Evolutionary conservation across 1,139 yeast species (phyloP), one percentile per base, ranked within the genome.

Genomic region (Zygosaccharomyces sapae): DNA sequence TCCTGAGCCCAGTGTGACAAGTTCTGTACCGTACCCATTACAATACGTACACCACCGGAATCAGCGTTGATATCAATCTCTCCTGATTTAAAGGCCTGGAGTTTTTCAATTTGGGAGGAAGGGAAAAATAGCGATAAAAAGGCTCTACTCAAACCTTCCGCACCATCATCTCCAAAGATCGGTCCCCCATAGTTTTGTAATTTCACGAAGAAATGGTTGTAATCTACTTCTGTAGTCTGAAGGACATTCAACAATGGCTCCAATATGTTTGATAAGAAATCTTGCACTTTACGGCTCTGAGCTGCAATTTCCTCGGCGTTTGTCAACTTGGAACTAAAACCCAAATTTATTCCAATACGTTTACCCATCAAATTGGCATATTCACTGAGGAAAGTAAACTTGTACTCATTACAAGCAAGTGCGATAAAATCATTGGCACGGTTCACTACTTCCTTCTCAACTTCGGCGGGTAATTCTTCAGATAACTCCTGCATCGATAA

Each of bases 141-240:
- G 5, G 59, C 57, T 7, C 62, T 59, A 20, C 63, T 65, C 4
- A 64, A 42, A 4, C 65, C 64, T n/a, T 56, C 52, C 3, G 50
- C 39, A 2, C 46, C 51, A 8, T 40, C 39, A 52, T 18, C 70
- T 48, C 43, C 38, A n/a, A 45, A 41, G 22, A 46, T 19, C 10
- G 45, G 35, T 8, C 58, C 59, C n/a, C 44, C 30, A 40, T 50
- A 61, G 1, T 71, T 65, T 57, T 86, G 89, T 38, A 90, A 68
- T 10, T 69, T 68, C 16, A 84, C 69, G 67, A 90, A 90, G 61
- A 90, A 88, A 54, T 76, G 75, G 65, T 89, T 89, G 67, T 81
- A 92, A 60, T 90, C 97, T 44, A 88, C 73, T 55, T 80, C 80
- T 1, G 86, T 74, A 25, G 72, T 75, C 51, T 75, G 70, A 47